A percentile compares a stretch with the other conserved stretches of the same genome.
These are phyloP conservation scores for Terana coerulea DNA, from an alignment of 768 basidiomycete species.

Conservation along the genomic window DNA sequence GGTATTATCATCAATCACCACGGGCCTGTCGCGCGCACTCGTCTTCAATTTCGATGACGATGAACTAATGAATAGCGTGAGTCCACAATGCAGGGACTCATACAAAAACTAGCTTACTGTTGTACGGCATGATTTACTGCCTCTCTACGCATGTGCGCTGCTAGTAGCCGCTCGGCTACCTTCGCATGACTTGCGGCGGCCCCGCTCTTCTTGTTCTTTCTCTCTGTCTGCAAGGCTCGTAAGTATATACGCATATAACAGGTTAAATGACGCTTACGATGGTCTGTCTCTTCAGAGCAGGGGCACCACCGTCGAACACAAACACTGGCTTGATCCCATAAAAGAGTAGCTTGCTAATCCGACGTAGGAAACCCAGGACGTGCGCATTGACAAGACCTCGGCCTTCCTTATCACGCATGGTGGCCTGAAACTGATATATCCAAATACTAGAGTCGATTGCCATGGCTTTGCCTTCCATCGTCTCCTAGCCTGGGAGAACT, in stretches of 20 bases:
- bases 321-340: slow-evolving; percentile 99
- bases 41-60: background rate
- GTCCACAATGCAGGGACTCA: background rate
- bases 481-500: slow-evolving; percentile 68
- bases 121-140: slow-evolving; percentile 65
- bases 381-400: slow-evolving; percentile 89
- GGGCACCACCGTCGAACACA: slow-evolving; percentile 97
- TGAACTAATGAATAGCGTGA: background rate
- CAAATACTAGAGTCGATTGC: slow-evolving; percentile 99
- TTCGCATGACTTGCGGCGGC: slow-evolving; percentile 83
- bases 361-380: slow-evolving; percentile 83
- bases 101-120: slow-evolving; percentile 33
- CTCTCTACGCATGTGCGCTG: slow-evolving; percentile 88
- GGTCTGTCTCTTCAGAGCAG: slow-evolving; percentile 81
- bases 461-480: slow-evolving; percentile 89
- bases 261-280: slow-evolving; percentile 51
- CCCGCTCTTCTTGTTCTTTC: slow-evolving; percentile 88
- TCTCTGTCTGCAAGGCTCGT: slow-evolving; percentile 56
- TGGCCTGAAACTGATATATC: slow-evolving; percentile 99
- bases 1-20: slow-evolving; percentile 62
- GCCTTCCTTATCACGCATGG: slow-evolving; percentile 98
- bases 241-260: background rate
- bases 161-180: slow-evolving; percentile 87
- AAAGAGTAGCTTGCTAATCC: slow-evolving; percentile 92
- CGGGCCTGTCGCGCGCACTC: slow-evolving; percentile 37